phyloP scores from a whole-genome alignment of 306 rosid species.

The Cucumis melo region DNA sequence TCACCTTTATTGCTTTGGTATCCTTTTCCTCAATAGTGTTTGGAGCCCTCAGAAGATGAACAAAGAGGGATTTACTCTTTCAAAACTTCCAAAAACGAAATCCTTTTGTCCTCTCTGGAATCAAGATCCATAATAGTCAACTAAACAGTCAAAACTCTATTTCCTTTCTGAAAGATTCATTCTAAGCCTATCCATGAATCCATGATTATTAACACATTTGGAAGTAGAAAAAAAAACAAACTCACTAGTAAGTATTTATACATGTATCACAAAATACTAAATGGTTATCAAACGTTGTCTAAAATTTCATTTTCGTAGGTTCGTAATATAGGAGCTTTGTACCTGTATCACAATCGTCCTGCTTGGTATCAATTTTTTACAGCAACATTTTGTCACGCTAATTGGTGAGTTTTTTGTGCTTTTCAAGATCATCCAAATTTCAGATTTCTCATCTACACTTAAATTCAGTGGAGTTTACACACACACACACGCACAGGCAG shows the following conservation, averaged over 20 bases:
- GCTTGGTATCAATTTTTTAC: conserved; percentile 89
- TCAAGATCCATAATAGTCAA: not conserved
- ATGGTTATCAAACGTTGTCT: not conserved
- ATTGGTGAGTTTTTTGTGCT: conserved; percentile 52
- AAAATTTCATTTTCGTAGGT: conserved; percentile 26
- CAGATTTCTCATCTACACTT: not conserved
- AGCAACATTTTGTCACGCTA: conserved; percentile 90
- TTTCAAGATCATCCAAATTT: not conserved
- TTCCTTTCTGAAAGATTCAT: not conserved
- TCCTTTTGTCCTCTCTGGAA: not conserved
- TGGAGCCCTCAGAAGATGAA: not conserved
- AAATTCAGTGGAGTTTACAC: not conserved
- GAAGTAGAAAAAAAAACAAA: too few species aligned
- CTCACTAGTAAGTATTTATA: too few species aligned
- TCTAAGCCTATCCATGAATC: not conserved
- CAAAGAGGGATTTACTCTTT: not conserved
- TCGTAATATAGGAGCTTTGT: conserved; percentile 39
- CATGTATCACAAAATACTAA: too few species aligned
- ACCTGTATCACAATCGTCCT: conserved; percentile 67
- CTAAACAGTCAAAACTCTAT: not conserved
- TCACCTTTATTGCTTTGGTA: not conserved
- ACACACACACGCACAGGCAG: not conserved
- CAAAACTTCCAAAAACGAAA: not conserved
- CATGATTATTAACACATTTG: too few species aligned
- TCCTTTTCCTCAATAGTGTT: not conserved